phyloP scores from a whole-genome alignment of 768 basidiomycete species.

The Xerocomellus chrysenteron region DNA sequence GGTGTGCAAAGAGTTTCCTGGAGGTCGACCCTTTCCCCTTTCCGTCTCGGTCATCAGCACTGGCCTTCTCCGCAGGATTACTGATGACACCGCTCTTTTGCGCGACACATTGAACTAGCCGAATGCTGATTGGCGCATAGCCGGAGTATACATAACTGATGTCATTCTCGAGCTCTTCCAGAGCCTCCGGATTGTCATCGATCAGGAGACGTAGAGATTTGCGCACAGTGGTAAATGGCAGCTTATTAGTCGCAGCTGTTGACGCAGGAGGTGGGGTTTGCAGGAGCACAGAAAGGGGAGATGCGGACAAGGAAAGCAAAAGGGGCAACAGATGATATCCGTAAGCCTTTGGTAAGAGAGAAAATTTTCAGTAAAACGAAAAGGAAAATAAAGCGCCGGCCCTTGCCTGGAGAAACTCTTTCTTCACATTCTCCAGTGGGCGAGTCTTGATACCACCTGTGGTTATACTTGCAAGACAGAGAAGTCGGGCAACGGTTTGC shows the following conservation, averaged over 20 bases:
- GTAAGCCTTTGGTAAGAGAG: constrained; percentile 51
- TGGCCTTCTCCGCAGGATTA: constrained; percentile 63
- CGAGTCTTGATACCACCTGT: constrained; percentile 86
- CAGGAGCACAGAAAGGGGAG: constrained; percentile 66
- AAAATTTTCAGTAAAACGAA: constrained; percentile 1
- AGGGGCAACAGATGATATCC: constrained; percentile 72
- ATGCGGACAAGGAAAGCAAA: constrained; percentile 60
- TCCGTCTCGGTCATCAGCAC: constrained; percentile 37
- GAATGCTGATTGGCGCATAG: constrained; percentile 89
- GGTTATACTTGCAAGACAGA: constrained; percentile 85
- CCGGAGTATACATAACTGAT: constrained; percentile 96
- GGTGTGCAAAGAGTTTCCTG: constrained; percentile 77
- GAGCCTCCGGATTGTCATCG: constrained; percentile 75
- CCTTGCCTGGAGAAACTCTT: constrained; percentile 81
- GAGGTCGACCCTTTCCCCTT: constrained; percentile 37
- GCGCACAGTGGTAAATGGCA: constrained; percentile 69
- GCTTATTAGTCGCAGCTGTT: constrained; percentile 49
- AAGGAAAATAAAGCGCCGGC: background rate
- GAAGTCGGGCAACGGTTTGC: constrained; percentile 71
- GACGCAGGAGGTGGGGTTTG: constrained; percentile 66
- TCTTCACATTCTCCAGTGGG: constrained; percentile 81
- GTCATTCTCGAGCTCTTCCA: constrained; percentile 87
- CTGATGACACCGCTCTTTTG: constrained; percentile 89
- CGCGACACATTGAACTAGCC: constrained; percentile 89
- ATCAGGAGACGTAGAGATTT: constrained; percentile 90